phyloP scores from a whole-genome alignment of 345 rosid genomes.

The Laguncularia racemosa region DNA sequence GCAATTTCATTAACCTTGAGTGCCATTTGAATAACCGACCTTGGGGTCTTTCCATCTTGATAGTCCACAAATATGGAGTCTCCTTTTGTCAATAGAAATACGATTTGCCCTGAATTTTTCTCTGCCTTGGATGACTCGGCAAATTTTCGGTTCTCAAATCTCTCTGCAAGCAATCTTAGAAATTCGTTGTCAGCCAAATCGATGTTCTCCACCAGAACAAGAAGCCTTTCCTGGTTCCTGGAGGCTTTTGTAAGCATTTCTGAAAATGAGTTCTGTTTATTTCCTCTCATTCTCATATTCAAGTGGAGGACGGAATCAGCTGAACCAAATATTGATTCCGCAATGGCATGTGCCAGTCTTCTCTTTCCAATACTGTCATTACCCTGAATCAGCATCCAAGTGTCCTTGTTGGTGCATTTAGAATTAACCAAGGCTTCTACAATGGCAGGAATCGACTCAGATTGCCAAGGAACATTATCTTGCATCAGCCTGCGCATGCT shows the following conservation, averaged over 20 bases:
- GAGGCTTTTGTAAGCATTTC: conserved; percentile 29
- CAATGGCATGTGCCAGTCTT: conserved; percentile 58
- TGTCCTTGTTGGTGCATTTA: conserved; percentile 24
- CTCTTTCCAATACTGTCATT: conserved; percentile 64
- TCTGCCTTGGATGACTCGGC: conserved; percentile 20
- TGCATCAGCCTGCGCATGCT: conserved; percentile 33
- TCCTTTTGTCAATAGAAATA: conserved; percentile 51
- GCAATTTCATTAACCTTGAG: conserved; percentile 33
- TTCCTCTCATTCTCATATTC: conserved; percentile 30
- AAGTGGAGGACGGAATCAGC: conserved; percentile 36
- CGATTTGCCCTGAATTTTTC: conserved; percentile 19
- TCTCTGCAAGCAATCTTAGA: conserved; percentile 41
- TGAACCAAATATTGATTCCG: conserved; percentile 50
- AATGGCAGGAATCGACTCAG: conserved; percentile 41
- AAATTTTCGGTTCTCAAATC: conserved; percentile 27
- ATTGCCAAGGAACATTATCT: conserved; percentile 75
- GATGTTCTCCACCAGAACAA: conserved; percentile 52
- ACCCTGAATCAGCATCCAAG: conserved; percentile 63
- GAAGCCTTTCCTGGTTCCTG: conserved; percentile 24
- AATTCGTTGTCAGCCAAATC: conserved; percentile 50
- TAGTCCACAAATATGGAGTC: conserved; percentile 11
- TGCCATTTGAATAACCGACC: conserved; percentile 44
- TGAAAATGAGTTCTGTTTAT: conserved; percentile 14
- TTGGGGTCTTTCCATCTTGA: conserved; percentile 16
- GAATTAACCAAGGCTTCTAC: conserved; percentile 33